These are phyloP conservation scores for Pistacia integerrima DNA, from an alignment of 345 rosid genomes.

Conservation along the genomic window DNA sequence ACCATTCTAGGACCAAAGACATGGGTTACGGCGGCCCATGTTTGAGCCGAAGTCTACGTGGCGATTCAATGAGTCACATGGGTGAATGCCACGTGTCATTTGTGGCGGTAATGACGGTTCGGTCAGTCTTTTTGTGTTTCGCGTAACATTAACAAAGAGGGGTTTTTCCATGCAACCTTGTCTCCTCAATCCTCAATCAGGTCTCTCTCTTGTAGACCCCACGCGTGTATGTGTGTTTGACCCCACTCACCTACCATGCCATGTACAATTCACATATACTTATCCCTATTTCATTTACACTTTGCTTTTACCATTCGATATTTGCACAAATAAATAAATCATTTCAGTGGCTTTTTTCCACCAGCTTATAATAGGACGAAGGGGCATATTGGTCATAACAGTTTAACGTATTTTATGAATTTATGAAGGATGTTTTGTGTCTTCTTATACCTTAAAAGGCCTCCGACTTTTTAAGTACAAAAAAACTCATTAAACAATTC, in stretches of 20 bases:
- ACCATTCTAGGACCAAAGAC: slow-evolving; percentile 2
- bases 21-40: slow-evolving; percentile 14
- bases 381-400: background rate
- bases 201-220: slow-evolving; percentile 21
- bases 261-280: background rate
- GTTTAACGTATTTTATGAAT: background rate
- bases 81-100: slow-evolving; percentile 29
- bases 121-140: slow-evolving; percentile 32
- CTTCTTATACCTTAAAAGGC: slow-evolving; percentile 15
- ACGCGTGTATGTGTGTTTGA: background rate
- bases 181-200: slow-evolving; percentile 24
- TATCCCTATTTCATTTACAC: too few relatives aligned
- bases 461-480: slow-evolving; percentile 21
- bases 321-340: too few relatives aligned
- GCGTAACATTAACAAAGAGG: slow-evolving; percentile 21
- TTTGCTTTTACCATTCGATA: too few relatives aligned
- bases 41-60: slow-evolving; percentile 14
- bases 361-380: background rate
- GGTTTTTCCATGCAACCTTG: slow-evolving; percentile 32
- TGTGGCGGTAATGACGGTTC: slow-evolving; percentile 41
- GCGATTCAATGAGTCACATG: slow-evolving; percentile 33
- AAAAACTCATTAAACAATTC: slow-evolving; percentile 5
- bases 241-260: background rate
- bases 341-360: background rate
- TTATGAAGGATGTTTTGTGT: slow-evolving; percentile 1